Percentiles rank a stretch among this genome's conserved stretches.
These are phyloP conservation scores for Nannochloropsis gaditana DNA, from an alignment of 108 stramenopile species.

Conservation along the genomic window DNA sequence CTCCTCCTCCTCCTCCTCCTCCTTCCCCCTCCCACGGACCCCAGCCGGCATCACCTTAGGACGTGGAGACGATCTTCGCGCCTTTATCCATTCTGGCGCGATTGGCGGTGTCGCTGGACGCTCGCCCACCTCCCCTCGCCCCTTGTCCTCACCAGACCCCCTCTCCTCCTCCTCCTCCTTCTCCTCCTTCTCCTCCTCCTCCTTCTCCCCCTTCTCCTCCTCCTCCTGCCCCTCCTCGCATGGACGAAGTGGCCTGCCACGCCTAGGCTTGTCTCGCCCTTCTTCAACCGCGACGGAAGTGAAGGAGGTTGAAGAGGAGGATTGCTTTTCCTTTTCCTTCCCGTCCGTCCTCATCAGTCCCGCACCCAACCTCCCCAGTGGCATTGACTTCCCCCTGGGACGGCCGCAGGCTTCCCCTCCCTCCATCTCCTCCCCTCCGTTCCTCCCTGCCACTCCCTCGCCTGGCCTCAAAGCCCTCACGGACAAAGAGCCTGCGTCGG, in stretches of 20 bases:
- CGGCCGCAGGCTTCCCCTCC: not conserved
- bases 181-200: not conserved
- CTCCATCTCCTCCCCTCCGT: not conserved
- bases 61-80: no score
- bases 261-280: not conserved
- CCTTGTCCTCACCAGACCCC: not conserved
- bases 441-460: not conserved
- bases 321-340: not conserved
- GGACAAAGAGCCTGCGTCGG: no score
- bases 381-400: not conserved
- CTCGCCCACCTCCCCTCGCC: no score
- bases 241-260: not conserved
- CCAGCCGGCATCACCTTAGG: no score
- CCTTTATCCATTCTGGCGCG: no score
- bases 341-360: not conserved
- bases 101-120: no score
- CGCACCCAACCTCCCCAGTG: not conserved
- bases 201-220: not conserved
- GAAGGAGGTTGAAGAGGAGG: not conserved
- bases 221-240: not conserved
- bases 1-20: not conserved
- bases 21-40: not conserved
- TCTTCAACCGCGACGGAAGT: not conserved
- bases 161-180: constrained; percentile 1
- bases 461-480: not conserved